phyloP scores from a whole-genome alignment of 2,329 filamentous ascomycete species.

The Aspergillus awamori region DNA sequence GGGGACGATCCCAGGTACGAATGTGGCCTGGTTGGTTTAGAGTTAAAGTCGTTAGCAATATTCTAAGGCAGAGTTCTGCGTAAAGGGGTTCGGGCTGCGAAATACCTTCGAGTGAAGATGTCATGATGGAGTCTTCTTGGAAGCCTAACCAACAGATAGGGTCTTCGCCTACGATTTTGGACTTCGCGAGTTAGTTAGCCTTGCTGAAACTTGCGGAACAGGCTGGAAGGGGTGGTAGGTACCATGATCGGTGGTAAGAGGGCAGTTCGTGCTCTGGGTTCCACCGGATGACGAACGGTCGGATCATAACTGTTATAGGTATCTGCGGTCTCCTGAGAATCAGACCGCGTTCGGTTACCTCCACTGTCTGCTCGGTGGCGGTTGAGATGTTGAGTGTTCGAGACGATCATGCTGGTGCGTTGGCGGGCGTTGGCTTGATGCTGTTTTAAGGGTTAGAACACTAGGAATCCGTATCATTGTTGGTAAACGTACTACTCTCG shows the following conservation, averaged over 20 bases:
- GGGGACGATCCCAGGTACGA: conserved; percentile 71
- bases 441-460: conserved; percentile 23
- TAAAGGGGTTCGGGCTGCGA: conserved; percentile 11
- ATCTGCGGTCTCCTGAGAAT: conserved; percentile 65
- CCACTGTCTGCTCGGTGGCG: conserved; percentile 65
- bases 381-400: conserved; percentile 45
- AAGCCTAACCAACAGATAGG: conserved; percentile 91
- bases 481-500: conserved; percentile 69
- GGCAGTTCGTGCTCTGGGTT: conserved; percentile 79
- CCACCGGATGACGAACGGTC: conserved; percentile 74
- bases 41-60: conserved; percentile 17
- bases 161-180: conserved; percentile 82
- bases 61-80: conserved; percentile 8
- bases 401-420: conserved; percentile 38
- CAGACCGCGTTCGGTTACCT: conserved; percentile 66
- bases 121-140: conserved; percentile 89
- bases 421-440: conserved; percentile 43
- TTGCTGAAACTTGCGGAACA: background rate
- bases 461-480: conserved; percentile 4
- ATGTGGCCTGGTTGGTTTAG: conserved; percentile 63
- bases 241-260: conserved; percentile 90
- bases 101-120: conserved; percentile 83
- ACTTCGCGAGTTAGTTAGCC: conserved; percentile 51
- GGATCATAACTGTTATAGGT: conserved; percentile 54
- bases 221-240: conserved; percentile 36